Evolutionary conservation across 202 grass and related monocot species (phyloP).

Genomic region (Schoenoplectus triqueter): DNA sequence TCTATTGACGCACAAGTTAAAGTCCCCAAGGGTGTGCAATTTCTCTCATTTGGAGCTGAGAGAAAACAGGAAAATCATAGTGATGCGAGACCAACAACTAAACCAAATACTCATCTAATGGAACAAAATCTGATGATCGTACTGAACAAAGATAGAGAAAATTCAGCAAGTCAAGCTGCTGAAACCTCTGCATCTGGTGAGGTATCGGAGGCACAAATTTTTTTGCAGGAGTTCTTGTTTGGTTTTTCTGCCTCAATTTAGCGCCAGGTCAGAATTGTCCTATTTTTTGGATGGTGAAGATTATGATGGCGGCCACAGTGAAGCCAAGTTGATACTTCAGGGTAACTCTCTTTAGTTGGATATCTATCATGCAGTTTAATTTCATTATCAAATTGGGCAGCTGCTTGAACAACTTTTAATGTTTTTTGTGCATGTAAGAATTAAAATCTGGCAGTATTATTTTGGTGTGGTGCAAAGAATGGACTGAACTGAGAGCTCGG

Average conservation of each 20-base stretch:
- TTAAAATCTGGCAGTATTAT: not conserved
- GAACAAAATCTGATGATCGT: conserved; percentile 27
- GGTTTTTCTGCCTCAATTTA: conserved; percentile 37
- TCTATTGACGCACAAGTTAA: conserved; percentile 38
- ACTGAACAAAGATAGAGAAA: conserved; percentile 30
- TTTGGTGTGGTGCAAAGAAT: conserved; percentile 2
- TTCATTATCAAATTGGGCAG: not conserved
- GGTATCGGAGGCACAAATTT: conserved; percentile 74
- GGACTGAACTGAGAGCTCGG: not conserved
- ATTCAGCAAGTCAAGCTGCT: conserved; percentile 42
- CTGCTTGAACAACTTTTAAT: not conserved
- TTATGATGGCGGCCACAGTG: not conserved
- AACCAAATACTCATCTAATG: conserved; percentile 29
- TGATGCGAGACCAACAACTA: conserved; percentile 42
- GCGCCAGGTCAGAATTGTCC: not conserved
- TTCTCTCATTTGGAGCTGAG: conserved; percentile 57
- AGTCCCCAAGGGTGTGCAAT: conserved; percentile 75
- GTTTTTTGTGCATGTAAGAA: not conserved
- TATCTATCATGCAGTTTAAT: not conserved
- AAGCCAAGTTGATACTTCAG: not conserved
- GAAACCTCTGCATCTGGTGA: conserved; percentile 47
- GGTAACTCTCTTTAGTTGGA: conserved; percentile 8
- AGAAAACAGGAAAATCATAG: conserved; percentile 45
- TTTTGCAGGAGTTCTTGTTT: conserved; percentile 94
- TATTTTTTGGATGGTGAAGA: conserved; percentile 16